Percentiles rank a stretch among this genome's conserved stretches.
These are phyloP conservation scores for Cladosporium cucumerinum DNA, from an alignment of 2,329 filamentous ascomycete species.

Conservation along the genomic window DNA sequence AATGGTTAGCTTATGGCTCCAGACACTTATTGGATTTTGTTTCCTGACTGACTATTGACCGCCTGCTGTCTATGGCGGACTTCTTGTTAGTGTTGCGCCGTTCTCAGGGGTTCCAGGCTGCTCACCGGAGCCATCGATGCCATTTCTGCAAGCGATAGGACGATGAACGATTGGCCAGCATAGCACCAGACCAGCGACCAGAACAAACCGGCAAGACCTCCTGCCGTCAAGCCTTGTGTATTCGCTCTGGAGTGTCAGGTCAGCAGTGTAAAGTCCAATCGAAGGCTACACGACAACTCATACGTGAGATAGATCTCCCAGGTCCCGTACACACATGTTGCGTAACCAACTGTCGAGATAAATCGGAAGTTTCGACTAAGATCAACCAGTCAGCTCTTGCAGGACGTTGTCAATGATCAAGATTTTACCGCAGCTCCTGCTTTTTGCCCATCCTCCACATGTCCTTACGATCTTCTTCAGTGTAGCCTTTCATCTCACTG, in stretches of 20 bases:
- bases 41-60: conserved; percentile 23
- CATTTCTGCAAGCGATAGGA: conserved; percentile 36
- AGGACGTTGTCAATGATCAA: no score
- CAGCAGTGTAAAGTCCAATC: not conserved
- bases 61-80: conserved; percentile 19
- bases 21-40: not conserved
- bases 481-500: conserved; percentile 11
- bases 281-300: not conserved
- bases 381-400: not conserved
- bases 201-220: conserved; percentile 30
- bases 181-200: conserved; percentile 31
- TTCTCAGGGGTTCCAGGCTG: not conserved
- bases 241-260: conserved; percentile 21
- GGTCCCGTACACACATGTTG: conserved; percentile 49
- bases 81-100: not conserved
- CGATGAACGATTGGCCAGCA: conserved; percentile 32
- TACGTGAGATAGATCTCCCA: conserved; percentile 44
- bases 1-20: not conserved
- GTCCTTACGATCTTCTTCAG: conserved; percentile 34
- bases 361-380: conserved; percentile 43
- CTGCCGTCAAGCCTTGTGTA: conserved; percentile 25
- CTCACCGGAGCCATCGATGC: conserved; percentile 30
- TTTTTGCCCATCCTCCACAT: conserved; percentile 47
- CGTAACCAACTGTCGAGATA: conserved; percentile 47
- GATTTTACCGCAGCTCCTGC: conserved; percentile 39